Conservation (phyloP, 257 asterid species). For the Voacanga thouarsii region DNA sequence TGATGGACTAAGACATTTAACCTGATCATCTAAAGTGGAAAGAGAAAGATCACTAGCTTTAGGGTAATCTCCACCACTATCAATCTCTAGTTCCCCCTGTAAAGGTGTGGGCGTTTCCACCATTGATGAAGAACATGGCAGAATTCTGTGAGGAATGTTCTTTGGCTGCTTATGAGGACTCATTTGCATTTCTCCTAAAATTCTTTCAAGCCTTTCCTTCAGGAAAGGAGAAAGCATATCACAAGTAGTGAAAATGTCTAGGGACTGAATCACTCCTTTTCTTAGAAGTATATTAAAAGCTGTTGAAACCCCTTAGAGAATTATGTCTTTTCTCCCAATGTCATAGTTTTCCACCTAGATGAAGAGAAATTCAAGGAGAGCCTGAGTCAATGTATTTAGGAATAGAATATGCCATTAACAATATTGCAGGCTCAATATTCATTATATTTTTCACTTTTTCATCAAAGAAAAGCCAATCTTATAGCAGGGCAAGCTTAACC, state of each 20-base stretch:
- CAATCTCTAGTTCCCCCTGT: neutral
- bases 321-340: constrained; percentile 55
- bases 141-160: neutral
- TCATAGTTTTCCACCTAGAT: constrained; percentile 66
- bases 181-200: constrained; percentile 26
- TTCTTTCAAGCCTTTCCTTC: constrained; percentile 51
- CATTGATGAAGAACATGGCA: neutral
- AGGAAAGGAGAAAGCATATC: constrained; percentile 52
- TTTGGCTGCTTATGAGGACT: constrained; percentile 12
- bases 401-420: constrained; percentile 68
- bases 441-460: constrained; percentile 60
- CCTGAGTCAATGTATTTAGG: constrained; percentile 62
- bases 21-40: too few relatives aligned
- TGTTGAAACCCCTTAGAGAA: constrained; percentile 45
- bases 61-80: neutral
- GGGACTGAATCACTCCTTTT: constrained; percentile 55
- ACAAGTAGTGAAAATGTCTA: constrained; percentile 50
- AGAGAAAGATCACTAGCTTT: neutral
- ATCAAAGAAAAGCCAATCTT: constrained; percentile 80
- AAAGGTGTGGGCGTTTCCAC: neutral
- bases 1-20: too few relatives aligned
- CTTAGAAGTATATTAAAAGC: constrained; percentile 48
- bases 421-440: constrained; percentile 70
- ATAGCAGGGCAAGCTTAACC: constrained; percentile 66
- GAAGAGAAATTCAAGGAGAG: constrained; percentile 70